A percentile compares a stretch with the other conserved stretches of the same genome.
phyloP scores from a whole-genome alignment of 805 yeast genomes.

The Zygoascus biomembranicola region DNA sequence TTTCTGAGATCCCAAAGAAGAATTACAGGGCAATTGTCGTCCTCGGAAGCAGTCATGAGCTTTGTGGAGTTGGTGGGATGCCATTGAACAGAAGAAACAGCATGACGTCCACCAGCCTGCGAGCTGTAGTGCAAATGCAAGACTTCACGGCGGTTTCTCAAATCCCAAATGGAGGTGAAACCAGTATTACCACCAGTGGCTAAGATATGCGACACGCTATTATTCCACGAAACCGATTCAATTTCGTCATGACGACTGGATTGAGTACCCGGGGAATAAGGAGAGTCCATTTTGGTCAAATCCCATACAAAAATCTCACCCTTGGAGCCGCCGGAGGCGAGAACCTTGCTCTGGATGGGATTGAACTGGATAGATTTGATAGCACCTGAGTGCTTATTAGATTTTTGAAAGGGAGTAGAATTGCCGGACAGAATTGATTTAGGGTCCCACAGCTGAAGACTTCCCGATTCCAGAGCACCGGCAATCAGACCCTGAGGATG shows the following conservation, averaged over 20 bases:
- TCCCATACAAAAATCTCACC: conserved; percentile 94
- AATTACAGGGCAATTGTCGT: conserved; percentile 71
- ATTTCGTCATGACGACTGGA: conserved; percentile 70
- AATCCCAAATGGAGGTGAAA: conserved; percentile 88
- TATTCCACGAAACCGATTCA: conserved; percentile 82
- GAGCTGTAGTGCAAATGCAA: conserved; percentile 65
- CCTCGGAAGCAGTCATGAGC: conserved; percentile 79
- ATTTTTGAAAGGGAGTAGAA: conserved; percentile 43
- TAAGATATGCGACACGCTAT: conserved; percentile 70
- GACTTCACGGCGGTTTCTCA: conserved; percentile 80
- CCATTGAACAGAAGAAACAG: conserved; percentile 83
- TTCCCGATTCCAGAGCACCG: conserved; percentile 83
- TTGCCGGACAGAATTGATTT: conserved; percentile 37
- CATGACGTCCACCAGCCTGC: conserved; percentile 44
- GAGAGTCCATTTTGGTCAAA: conserved; percentile 46
- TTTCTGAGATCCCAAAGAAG: conserved; percentile 92
- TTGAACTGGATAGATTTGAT: conserved; percentile 72
- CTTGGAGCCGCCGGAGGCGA: conserved; percentile 82
- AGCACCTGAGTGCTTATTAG: conserved; percentile 55
- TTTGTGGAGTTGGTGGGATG: conserved; percentile 85
- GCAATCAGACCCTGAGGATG: conserved; percentile 56
- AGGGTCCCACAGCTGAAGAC: conserved; percentile 71
- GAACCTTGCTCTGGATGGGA: conserved; percentile 56
- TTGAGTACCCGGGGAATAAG: conserved; percentile 63
- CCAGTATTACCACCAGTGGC: conserved; percentile 86